phyloP scores from a whole-genome alignment of 108 stramenopile genomes.

The Poteriospumella lacustris region DNA sequence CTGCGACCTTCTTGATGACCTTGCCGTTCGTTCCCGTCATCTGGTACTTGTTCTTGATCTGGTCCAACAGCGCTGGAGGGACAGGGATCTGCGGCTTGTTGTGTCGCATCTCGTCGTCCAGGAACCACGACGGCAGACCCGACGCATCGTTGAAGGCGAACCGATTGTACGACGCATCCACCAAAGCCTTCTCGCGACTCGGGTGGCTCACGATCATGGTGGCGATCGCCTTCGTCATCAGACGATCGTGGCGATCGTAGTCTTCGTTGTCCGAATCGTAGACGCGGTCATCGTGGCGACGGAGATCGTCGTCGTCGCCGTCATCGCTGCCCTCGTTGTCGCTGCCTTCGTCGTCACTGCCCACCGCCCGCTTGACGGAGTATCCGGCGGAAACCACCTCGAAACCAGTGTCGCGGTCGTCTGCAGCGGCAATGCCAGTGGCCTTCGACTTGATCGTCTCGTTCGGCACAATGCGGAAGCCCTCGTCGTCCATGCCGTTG shows the following conservation, averaged over 20 bases:
- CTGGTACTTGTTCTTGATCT: conserved; percentile 85
- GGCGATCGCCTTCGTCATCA: conserved; percentile 46
- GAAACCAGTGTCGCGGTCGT: conserved; percentile 19
- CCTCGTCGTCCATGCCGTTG: conserved; percentile 45
- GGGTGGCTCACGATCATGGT: conserved; percentile 91
- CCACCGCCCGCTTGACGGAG: neutral
- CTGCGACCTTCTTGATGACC: conserved; percentile 97
- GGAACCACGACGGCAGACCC: conserved; percentile 95
- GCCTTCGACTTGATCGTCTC: conserved; percentile 56
- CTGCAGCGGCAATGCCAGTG: conserved; percentile 48
- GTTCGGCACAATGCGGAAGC: no score
- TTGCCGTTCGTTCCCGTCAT: conserved; percentile 72
- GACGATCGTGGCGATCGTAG: conserved; percentile 91
- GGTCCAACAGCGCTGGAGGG: conserved; percentile 78
- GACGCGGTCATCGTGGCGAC: conserved; percentile 70
- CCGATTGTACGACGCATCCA: conserved; percentile 98
- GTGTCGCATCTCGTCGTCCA: conserved; percentile 88
- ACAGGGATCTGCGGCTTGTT: conserved; percentile 95
- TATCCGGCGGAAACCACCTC: neutral
- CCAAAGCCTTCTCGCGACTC: conserved; percentile 77
- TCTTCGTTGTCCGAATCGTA: conserved; percentile 90
- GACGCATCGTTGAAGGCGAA: conserved; percentile 95
- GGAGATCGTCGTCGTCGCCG: conserved; percentile 35
- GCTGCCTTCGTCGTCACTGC: neutral
- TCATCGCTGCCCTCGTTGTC: neutral